phyloP scores from a whole-genome alignment of 2,329 filamentous ascomycete species.

The Tolypocladium sp. region DNA sequence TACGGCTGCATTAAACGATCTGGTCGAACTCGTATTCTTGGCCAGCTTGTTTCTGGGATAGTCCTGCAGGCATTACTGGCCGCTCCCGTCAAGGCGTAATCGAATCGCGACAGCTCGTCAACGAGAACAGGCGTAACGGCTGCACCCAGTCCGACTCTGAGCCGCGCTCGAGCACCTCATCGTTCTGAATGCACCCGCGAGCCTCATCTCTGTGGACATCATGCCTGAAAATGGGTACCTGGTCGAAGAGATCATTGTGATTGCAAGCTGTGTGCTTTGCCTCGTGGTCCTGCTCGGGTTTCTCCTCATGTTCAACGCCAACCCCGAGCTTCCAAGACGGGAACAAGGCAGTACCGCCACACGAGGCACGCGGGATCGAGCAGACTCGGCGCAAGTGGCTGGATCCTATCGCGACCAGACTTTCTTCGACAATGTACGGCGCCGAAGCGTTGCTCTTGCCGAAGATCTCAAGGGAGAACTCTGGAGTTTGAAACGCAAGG shows the following conservation, averaged over 20 bases:
- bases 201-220: neutral
- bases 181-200: too few relatives aligned
- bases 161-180: too few relatives aligned
- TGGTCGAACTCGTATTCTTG: too few relatives aligned
- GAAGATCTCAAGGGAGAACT: slow-evolving; percentile 15
- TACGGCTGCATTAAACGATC: neutral
- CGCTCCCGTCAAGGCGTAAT: too few relatives aligned
- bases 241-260: neutral
- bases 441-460: slow-evolving; percentile 14
- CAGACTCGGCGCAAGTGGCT: neutral
- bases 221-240: neutral
- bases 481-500: slow-evolving; percentile 10
- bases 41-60: too few relatives aligned
- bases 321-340: neutral
- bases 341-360: too few relatives aligned
- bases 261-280: neutral
- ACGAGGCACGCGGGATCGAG: neutral
- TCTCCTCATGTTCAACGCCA: neutral
- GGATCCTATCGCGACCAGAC: slow-evolving; percentile 9
- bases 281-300: neutral
- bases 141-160: too few relatives aligned
- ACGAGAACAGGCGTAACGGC: too few relatives aligned
- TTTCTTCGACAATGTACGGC: slow-evolving; percentile 15
- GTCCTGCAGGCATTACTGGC: too few relatives aligned
- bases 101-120: too few relatives aligned